Evolutionary conservation across 1,284 basidiomycete species (phyloP).

Genomic region (Ganoderma resinaceum): DNA sequence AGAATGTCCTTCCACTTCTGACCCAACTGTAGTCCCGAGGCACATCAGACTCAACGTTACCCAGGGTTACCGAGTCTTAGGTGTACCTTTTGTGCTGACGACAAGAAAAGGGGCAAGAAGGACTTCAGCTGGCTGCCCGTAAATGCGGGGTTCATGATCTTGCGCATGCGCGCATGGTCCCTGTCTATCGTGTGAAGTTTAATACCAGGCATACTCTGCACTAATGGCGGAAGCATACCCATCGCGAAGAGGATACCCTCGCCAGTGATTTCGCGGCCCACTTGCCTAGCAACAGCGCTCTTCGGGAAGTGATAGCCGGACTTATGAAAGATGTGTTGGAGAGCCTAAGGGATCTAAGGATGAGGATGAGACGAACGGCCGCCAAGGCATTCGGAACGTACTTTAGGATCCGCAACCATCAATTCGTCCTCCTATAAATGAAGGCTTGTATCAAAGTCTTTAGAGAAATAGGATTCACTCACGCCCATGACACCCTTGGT

Average conservation of each 20-base stretch:
- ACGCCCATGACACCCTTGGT: slow-evolving; percentile 38
- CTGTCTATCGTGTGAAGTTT: slow-evolving; percentile 38
- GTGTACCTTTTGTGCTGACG: slow-evolving; percentile 50
- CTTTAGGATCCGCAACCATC: slow-evolving; percentile 44
- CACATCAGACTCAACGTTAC: slow-evolving; percentile 35
- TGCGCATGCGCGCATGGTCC: slow-evolving; percentile 49
- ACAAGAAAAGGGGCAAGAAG: slow-evolving; percentile 55
- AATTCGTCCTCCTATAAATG: slow-evolving; percentile 33
- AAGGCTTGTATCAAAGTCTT: not conserved
- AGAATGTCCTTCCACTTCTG: slow-evolving; percentile 35
- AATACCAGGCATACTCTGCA: not conserved
- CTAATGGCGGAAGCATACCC: slow-evolving; percentile 33
- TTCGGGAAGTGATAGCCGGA: slow-evolving; percentile 40
- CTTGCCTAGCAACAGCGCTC: slow-evolving; percentile 32
- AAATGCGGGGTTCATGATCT: slow-evolving; percentile 51
- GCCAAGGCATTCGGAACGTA: slow-evolving; percentile 7
- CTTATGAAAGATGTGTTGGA: slow-evolving; percentile 44
- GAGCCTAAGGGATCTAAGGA: slow-evolving; percentile 26
- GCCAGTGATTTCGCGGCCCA: slow-evolving; percentile 39
- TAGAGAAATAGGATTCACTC: slow-evolving; percentile 8
- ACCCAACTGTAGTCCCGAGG: slow-evolving; percentile 19
- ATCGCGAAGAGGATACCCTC: slow-evolving; percentile 42
- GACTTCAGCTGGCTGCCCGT: slow-evolving; percentile 51
- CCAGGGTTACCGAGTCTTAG: not conserved
- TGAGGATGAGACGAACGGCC: not conserved